Conservation (phyloP, 2,329 filamentous ascomycete species). For the Pseudogymnoascus sp. region DNA sequence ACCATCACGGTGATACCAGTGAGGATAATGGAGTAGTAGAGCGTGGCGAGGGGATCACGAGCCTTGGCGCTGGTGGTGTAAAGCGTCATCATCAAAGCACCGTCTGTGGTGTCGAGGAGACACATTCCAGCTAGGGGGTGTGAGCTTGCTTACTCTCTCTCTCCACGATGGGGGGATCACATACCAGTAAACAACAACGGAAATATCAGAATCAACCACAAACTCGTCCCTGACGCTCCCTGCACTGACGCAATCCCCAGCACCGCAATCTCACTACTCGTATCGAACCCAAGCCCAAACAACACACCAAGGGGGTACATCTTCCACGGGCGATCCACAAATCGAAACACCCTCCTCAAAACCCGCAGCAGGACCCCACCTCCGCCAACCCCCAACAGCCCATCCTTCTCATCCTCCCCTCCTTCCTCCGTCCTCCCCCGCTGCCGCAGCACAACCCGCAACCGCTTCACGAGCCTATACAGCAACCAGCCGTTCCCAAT, state of each 20-base stretch:
- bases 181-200: slow-evolving; percentile 78
- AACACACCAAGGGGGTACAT: slow-evolving; percentile 88
- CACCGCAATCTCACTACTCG: slow-evolving; percentile 86
- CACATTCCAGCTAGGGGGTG: slow-evolving; percentile 71
- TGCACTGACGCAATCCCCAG: slow-evolving; percentile 85
- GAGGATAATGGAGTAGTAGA: slow-evolving; percentile 67
- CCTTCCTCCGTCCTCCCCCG: slow-evolving; percentile 18
- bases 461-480: slow-evolving; percentile 62
- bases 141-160: background rate
- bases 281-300: slow-evolving; percentile 91
- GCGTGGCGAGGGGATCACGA: slow-evolving; percentile 74
- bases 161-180: slow-evolving; percentile 16
- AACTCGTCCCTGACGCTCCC: slow-evolving; percentile 73
- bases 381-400: slow-evolving; percentile 60
- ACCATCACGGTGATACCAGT: slow-evolving; percentile 29
- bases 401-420: slow-evolving; percentile 21
- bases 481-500: slow-evolving; percentile 81
- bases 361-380: slow-evolving; percentile 66
- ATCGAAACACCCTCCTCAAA: slow-evolving; percentile 66
- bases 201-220: slow-evolving; percentile 93
- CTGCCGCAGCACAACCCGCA: slow-evolving; percentile 52
- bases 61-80: slow-evolving; percentile 76
- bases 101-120: slow-evolving; percentile 83
- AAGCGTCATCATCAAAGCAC: slow-evolving; percentile 88
- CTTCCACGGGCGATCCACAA: slow-evolving; percentile 77